A percentile compares a stretch with the other conserved stretches of the same genome.
Evolutionary conservation across 306 rosid species (phyloP).

Genomic region (Cajanus cajan): DNA sequence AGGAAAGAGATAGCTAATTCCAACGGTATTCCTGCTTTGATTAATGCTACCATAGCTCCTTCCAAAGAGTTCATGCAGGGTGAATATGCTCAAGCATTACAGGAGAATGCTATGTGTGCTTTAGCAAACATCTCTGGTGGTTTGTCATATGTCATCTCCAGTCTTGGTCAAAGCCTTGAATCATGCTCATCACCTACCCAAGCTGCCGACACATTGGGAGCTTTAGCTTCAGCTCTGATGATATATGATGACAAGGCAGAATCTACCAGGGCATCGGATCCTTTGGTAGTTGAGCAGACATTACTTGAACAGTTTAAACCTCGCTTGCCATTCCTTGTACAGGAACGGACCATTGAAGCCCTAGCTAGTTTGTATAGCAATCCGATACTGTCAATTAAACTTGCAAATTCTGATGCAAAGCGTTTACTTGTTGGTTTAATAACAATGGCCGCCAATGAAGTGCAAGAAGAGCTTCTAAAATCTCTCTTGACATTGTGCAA

Average conservation of each 20-base stretch:
- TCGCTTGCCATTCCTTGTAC: constrained; percentile 67
- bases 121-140: constrained; percentile 98
- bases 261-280: constrained; percentile 81
- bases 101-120: constrained; percentile 97
- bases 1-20: constrained; percentile 83
- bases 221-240: constrained; percentile 99
- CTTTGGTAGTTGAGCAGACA: constrained; percentile 74
- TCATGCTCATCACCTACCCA: constrained; percentile 89
- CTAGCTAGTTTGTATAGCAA: constrained; percentile 96
- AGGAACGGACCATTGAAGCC: constrained; percentile 96
- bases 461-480: constrained; percentile 88
- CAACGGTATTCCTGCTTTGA: constrained; percentile 92
- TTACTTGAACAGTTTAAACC: constrained; percentile 78
- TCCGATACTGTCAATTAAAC: constrained; percentile 66
- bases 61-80: constrained; percentile 99
- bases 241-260: constrained; percentile 88
- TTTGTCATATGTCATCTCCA: constrained; percentile 88
- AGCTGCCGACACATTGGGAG: constrained; percentile 91
- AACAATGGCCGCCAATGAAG: constrained; percentile 93
- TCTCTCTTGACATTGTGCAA: constrained; percentile 82
- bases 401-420: constrained; percentile 82
- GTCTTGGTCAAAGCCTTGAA: constrained; percentile 98
- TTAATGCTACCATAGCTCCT: constrained; percentile 98
- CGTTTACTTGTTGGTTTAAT: constrained; percentile 93
- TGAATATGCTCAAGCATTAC: constrained; percentile 93